These are phyloP conservation scores for Penicillium sp. DNA, from an alignment of 2,329 filamentous ascomycete genomes.

Conservation along the genomic window DNA sequence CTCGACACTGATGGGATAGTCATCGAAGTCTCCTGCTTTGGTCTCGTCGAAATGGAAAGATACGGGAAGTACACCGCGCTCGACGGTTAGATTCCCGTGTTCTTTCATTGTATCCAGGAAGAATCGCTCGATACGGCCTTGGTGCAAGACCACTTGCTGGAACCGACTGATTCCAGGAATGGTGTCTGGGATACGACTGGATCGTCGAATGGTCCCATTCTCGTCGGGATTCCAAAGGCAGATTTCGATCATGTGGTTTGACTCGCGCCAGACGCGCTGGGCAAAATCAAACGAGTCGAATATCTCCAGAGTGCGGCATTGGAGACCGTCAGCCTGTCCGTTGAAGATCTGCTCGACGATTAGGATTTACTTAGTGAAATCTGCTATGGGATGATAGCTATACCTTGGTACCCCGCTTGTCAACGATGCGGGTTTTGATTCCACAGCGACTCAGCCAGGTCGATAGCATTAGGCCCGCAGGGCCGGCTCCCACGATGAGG, in stretches of 20 bases:
- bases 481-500: slow-evolving; percentile 52
- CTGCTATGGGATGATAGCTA: neutral
- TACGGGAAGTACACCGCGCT: slow-evolving; percentile 60
- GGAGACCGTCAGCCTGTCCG: slow-evolving; percentile 56
- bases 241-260: slow-evolving; percentile 29
- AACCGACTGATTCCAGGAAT: slow-evolving; percentile 62
- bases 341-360: slow-evolving; percentile 14
- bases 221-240: slow-evolving; percentile 45
- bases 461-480: slow-evolving; percentile 49
- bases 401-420: slow-evolving; percentile 43
- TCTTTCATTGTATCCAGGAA: slow-evolving; percentile 62
- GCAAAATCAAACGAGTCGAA: slow-evolving; percentile 69
- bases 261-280: slow-evolving; percentile 54
- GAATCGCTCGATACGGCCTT: slow-evolving; percentile 68
- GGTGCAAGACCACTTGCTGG: slow-evolving; percentile 65
- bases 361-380: neutral
- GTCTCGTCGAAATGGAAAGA: slow-evolving; percentile 54
- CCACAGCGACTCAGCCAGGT: slow-evolving; percentile 50
- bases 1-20: slow-evolving; percentile 61
- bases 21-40: slow-evolving; percentile 46
- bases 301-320: slow-evolving; percentile 69
- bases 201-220: slow-evolving; percentile 56
- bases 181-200: slow-evolving; percentile 62
- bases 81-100: slow-evolving; percentile 55
- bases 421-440: slow-evolving; percentile 50